Evolutionary conservation across 306 rosid genomes (phyloP), one percentile per base, ranked within the genome.

Genomic region (Argentina anserina): DNA sequence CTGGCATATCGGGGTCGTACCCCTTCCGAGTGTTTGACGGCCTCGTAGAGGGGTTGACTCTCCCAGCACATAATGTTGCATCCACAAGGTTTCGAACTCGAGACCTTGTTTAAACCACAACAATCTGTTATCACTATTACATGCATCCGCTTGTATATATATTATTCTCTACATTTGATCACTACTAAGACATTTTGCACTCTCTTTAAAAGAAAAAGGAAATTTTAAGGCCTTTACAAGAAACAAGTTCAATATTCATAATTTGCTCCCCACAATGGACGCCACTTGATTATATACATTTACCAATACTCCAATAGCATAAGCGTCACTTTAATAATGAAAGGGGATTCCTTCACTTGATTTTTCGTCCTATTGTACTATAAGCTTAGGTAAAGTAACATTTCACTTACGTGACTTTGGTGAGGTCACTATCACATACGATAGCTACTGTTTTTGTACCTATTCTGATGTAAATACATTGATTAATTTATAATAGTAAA

Each of bases 201-300:
- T n/a, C n/a, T n/a, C 36, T 33, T 33, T 15, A 1, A 0, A 5
- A 47, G 15, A 47, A 18, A 18, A 18, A 65, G 65, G 36, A 28
- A 47, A 68, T 17, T 20, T 25, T 60, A 58, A 46, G 43, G 50
- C 53, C 25, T 61, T 46, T 49, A 37, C 26, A 23, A 40, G 55
- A 13, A 50, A 75, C 23, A 36, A 33, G 56, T 23, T 34, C 25
- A 61, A 36, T 47, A 34, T 62, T 55, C 66, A 61, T 49, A 70
- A 21, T 76, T 71, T 59, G 80, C 75, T 66, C 75, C 81, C 81
- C 81, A 29, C 33, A 58, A 71, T 45, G 75, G 81, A 39, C 67
- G 31, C 84, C 26, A 45, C 52, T 66, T 67, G 81, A 76, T 80
- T 75, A 21, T 37, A 17, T 5, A 5, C 59, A 25, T 26, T 45